Conservation (phyloP, 768 basidiomycete genomes). For the Hysterangium stoloniferum region DNA sequence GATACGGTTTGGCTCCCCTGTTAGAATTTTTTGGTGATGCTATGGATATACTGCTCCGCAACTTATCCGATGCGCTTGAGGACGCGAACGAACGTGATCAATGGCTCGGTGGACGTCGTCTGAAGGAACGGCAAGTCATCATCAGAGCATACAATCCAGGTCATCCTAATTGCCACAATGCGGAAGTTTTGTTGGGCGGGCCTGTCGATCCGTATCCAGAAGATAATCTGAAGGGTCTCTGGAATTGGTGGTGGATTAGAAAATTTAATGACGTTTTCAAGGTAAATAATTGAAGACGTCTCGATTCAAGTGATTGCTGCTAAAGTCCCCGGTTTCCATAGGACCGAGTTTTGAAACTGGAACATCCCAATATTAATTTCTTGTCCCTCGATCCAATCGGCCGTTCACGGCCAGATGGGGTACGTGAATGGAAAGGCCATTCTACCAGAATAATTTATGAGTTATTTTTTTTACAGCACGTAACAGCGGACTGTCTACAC, state of each 20-base stretch:
- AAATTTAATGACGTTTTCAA: slow-evolving; percentile 52
- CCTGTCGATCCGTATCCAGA: slow-evolving; percentile 24
- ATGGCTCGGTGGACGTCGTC: slow-evolving; percentile 16
- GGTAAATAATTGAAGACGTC: slow-evolving; percentile 27
- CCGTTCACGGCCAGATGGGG: slow-evolving; percentile 56
- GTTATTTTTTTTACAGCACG: slow-evolving; percentile 25
- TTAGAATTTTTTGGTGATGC: slow-evolving; percentile 51
- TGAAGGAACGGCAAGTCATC: slow-evolving; percentile 36
- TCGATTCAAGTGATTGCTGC: slow-evolving; percentile 11
- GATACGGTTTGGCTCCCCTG: slow-evolving; percentile 46
- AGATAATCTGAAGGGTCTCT: slow-evolving; percentile 43
- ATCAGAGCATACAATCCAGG: slow-evolving; percentile 57
- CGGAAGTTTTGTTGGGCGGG: slow-evolving; percentile 35
- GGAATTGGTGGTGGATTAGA: slow-evolving; percentile 58
- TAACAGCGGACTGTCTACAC: slow-evolving; percentile 39
- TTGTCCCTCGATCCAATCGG: slow-evolving; percentile 55
- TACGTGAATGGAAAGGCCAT: slow-evolving; percentile 25
- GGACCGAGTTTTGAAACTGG: slow-evolving; percentile 30
- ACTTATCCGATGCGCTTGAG: slow-evolving; percentile 40
- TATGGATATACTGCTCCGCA: slow-evolving; percentile 45
- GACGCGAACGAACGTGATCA: slow-evolving; percentile 20
- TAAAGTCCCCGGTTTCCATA: slow-evolving; percentile 23
- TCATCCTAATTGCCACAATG: slow-evolving; percentile 55
- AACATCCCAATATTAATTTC: slow-evolving; percentile 50
- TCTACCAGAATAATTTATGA: background rate